Evolutionary conservation across 345 rosid genomes (phyloP).

Genomic region (Isatis tinctoria): DNA sequence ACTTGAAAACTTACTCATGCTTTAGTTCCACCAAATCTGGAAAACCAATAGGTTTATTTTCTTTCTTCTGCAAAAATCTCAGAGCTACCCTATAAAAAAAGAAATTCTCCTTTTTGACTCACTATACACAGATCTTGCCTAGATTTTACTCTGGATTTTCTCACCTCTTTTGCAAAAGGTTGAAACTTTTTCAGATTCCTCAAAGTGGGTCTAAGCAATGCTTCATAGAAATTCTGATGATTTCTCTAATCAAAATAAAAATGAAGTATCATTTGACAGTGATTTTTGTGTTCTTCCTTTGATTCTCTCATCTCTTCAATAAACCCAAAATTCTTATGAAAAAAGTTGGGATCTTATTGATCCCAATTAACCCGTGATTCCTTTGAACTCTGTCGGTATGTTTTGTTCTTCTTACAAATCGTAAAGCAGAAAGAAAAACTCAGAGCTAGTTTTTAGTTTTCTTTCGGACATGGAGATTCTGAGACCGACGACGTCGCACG

Average conservation of each 20-base stretch:
- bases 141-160: constrained; percentile 15
- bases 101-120: constrained; percentile 1
- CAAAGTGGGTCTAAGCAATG: constrained; percentile 31
- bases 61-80: constrained; percentile 9
- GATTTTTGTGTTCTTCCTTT: constrained; percentile 14
- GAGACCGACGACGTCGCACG: constrained; percentile 48
- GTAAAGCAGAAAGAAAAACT: neutral
- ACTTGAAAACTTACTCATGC: constrained; percentile 14
- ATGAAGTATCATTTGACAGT: constrained; percentile 9
- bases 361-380: neutral
- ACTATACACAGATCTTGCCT: constrained; percentile 18
- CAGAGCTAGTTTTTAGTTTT: neutral
- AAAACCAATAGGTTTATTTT: constrained; percentile 21
- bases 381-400: constrained; percentile 2
- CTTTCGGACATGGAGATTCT: constrained; percentile 55
- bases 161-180: neutral
- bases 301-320: constrained; percentile 18
- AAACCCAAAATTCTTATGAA: neutral
- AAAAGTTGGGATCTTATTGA: neutral
- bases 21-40: constrained; percentile 34
- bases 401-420: neutral
- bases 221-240: constrained; percentile 4
- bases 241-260: constrained; percentile 16
- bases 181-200: constrained; percentile 28
- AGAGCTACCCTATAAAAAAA: neutral